Evolutionary conservation across 768 basidiomycete species (phyloP), one percentile per base, ranked within the genome.

Genomic region (Arthromyces matolae): DNA sequence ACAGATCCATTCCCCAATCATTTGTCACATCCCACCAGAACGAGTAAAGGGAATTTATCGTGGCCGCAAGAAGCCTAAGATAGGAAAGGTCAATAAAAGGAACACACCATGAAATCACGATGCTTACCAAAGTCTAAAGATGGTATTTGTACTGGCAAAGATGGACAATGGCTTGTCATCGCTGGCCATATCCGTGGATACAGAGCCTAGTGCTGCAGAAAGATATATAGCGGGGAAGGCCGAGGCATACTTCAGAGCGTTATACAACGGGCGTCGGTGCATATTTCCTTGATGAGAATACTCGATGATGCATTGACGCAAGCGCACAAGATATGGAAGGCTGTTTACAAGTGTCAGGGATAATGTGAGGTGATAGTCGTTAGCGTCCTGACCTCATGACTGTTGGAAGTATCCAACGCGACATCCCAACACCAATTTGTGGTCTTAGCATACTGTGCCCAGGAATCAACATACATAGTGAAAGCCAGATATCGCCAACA

Each of bases 11-110:
- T 5, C 96, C 96, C 94, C 95, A 99, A 63, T 99, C 96, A 64
- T 95, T 90, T 39, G 91, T 93, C 34, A 98, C 78, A 67, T 98
- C 96, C 96, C 96, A 99, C 90, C 93, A 99, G 65, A 95, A 98
- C 3, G 93, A 94, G 66, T 92, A 99, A 24, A 89, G 64, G 3
- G 94, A 95, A 66, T 98, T 98, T 59, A 95, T 64, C 28, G 80
- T 76, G 19, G 91, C 93, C 8, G 85, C 80, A 36, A 96, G 65
- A 13, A 97, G 65, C 93, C 93, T 95, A 47, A 8, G 16, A n/a
- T n/a, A n/a, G 6, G 18, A 33, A 24, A 34, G 24, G 52, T 56
- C 25, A n/a, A 54, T 25, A 31, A 5, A 38, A 32, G 36, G 35
- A 9, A 12, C 25, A 41, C 19, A 38, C 16, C 43, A 28, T 33